A percentile compares a stretch with the other conserved stretches of the same genome.
Conservation (phyloP, 164 flowering plant genomes). For the Piper betle region DNA sequence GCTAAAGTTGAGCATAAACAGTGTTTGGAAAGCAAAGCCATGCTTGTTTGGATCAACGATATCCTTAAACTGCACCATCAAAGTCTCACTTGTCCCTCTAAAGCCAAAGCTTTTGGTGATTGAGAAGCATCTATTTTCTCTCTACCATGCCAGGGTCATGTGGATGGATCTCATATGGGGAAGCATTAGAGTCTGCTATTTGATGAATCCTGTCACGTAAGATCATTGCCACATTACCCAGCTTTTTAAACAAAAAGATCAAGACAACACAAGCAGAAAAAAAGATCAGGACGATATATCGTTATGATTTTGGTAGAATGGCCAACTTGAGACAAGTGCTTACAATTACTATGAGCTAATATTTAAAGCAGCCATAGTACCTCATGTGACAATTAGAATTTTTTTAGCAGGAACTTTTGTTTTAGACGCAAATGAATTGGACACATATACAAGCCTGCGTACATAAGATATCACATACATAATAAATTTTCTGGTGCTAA, state of each 20-base stretch:
- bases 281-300: background rate
- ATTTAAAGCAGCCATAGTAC: background rate
- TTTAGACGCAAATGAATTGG: no score
- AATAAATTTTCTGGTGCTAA: no score
- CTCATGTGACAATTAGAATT: background rate
- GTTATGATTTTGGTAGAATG: background rate
- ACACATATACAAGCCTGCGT: no score
- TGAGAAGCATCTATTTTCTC: background rate
- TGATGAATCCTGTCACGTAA: background rate
- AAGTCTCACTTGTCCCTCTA: background rate
- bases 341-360: background rate
- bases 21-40: background rate
- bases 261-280: background rate
- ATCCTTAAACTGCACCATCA: background rate
- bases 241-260: background rate
- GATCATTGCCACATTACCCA: background rate
- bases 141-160: background rate
- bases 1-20: background rate
- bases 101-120: background rate
- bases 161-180: background rate
- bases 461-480: no score
- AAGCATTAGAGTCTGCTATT: background rate
- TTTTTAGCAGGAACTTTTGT: no score
- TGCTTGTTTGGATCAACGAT: background rate
- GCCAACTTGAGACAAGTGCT: background rate